Conservation (phyloP, 1,284 basidiomycete species). For the Anthracocystis panici-leucophaei region DNA sequence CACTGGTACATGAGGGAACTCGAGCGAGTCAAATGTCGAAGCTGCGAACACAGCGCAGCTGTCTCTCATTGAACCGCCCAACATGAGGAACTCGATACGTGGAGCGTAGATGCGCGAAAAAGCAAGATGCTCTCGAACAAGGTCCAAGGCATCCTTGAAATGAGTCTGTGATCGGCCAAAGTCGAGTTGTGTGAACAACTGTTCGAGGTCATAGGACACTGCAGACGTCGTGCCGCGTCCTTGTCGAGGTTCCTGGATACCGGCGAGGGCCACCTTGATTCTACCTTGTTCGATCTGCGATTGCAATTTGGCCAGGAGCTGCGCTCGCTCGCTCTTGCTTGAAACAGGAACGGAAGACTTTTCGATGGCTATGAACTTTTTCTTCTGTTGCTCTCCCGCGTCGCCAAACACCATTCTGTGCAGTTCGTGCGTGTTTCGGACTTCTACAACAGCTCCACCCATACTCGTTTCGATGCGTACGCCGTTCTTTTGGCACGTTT, state of each 20-base stretch:
- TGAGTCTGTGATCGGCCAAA: slow-evolving; percentile 22
- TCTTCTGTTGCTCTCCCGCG: not conserved
- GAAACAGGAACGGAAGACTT: slow-evolving; percentile 8
- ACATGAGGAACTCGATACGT: slow-evolving; percentile 12
- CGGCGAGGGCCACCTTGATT: slow-evolving; percentile 9
- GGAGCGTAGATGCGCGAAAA: slow-evolving; percentile 20
- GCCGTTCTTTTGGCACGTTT: slow-evolving; percentile 1
- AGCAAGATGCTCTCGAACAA: slow-evolving; percentile 7
- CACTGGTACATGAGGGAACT: slow-evolving; percentile 6
- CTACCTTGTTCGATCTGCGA: slow-evolving; percentile 5
- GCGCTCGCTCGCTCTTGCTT: not conserved
- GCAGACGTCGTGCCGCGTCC: not conserved
- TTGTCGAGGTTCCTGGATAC: not conserved
- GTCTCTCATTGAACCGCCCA: slow-evolving; percentile 26
- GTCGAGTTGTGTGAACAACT: slow-evolving; percentile 10
- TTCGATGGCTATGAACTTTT: not conserved
- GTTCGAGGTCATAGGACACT: slow-evolving; percentile 7
- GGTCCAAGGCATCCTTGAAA: slow-evolving; percentile 9
- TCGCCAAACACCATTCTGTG: not conserved
- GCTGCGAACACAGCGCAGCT: slow-evolving; percentile 5
- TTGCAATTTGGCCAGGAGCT: slow-evolving; percentile 1
- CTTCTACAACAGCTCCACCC: not conserved
- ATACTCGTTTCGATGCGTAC: slow-evolving; percentile 1
- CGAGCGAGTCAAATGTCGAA: not conserved
- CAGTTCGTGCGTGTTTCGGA: not conserved